phyloP scores from a whole-genome alignment of 176 grass and related monocot genomes.

The Bonia amplexicaulis region DNA sequence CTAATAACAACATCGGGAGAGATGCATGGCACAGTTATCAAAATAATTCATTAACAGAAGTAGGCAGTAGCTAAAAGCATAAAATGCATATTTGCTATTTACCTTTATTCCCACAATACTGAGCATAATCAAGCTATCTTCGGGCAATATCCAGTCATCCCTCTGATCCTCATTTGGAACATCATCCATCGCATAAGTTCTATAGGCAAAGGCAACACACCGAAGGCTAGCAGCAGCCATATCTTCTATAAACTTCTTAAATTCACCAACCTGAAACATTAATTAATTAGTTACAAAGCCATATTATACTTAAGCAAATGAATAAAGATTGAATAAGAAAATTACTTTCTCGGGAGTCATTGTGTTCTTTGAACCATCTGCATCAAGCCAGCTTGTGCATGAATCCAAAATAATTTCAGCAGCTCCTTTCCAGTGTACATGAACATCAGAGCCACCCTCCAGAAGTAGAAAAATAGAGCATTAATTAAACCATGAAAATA shows the following conservation, averaged over 20 bases:
- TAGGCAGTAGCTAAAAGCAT: not conserved
- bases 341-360: conserved; percentile 66
- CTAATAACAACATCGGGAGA: not conserved
- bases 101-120: conserved; percentile 94
- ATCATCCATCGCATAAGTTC: conserved; percentile 41
- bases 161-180: conserved; percentile 81
- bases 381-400: conserved; percentile 70
- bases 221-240: conserved; percentile 80
- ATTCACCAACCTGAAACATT: conserved; percentile 54
- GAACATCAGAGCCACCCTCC: conserved; percentile 68
- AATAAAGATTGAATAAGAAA: not conserved
- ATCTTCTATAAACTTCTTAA: conserved; percentile 76
- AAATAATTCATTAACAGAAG: not conserved
- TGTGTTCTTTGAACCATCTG: conserved; percentile 51
- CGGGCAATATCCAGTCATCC: conserved; percentile 68
- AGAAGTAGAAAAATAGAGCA: conserved; percentile 11
- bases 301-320: not conserved
- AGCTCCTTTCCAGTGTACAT: conserved; percentile 95
- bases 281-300: not conserved
- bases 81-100: not conserved
- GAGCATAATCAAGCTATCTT: conserved; percentile 71
- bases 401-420: conserved; percentile 87
- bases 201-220: conserved; percentile 89
- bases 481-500: not conserved
- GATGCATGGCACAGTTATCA: not conserved